phyloP scores from a whole-genome alignment of 2,329 filamentous ascomycete genomes.

The Clonostachys solani region DNA sequence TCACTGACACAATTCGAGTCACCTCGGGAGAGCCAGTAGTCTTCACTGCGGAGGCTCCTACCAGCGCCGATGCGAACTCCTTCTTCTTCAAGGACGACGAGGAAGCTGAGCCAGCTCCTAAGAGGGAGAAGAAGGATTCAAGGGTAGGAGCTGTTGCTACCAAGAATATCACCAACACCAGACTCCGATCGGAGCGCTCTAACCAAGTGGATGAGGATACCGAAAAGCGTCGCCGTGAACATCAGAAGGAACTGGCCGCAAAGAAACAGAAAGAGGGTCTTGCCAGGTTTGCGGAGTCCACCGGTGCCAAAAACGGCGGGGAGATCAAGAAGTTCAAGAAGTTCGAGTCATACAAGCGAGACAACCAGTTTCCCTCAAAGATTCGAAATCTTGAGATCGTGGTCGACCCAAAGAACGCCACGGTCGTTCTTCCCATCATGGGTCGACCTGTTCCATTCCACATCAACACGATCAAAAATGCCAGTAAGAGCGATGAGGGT shows the following conservation, averaged over 20 bases:
- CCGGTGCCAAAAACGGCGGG: slow-evolving; percentile 79
- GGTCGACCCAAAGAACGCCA: slow-evolving; percentile 85
- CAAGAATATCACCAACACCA: slow-evolving; percentile 92
- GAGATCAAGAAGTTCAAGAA: slow-evolving; percentile 98
- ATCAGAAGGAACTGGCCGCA: slow-evolving; percentile 81
- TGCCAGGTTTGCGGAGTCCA: slow-evolving; percentile 80
- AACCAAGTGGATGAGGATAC: slow-evolving; percentile 86
- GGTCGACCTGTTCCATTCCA: slow-evolving; percentile 96
- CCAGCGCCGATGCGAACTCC: slow-evolving; percentile 88
- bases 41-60: slow-evolving; percentile 90
- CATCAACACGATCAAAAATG: slow-evolving; percentile 97
- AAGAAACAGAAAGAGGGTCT: slow-evolving; percentile 92
- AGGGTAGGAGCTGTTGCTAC: slow-evolving; percentile 83
- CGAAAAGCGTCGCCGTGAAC: slow-evolving; percentile 80
- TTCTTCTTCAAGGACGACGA: slow-evolving; percentile 99
- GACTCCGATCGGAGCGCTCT: slow-evolving; percentile 85
- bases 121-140: slow-evolving; percentile 82
- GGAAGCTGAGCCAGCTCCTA: slow-evolving; percentile 79
- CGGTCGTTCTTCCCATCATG: slow-evolving; percentile 93
- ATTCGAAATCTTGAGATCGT: slow-evolving; percentile 85
- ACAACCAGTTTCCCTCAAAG: slow-evolving; percentile 83
- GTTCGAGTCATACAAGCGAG: slow-evolving; percentile 97
- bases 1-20: slow-evolving; percentile 92
- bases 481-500: slow-evolving; percentile 93
- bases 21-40: slow-evolving; percentile 74